A percentile compares a stretch with the other conserved stretches of the same genome.
Conservation (phyloP, 1,139 yeast species). For the Yamadazyma atlantica region DNA sequence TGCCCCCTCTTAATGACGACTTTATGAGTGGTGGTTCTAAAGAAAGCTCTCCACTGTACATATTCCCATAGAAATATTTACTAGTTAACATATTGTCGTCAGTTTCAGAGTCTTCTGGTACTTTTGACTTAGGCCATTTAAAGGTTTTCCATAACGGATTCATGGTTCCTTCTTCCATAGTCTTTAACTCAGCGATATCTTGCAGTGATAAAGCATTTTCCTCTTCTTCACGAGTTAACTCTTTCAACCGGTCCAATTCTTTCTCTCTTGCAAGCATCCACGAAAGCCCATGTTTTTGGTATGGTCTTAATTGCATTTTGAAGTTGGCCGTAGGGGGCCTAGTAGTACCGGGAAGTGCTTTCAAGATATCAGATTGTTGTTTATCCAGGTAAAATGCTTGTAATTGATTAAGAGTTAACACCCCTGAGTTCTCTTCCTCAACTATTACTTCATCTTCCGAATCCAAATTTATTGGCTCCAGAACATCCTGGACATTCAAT, state of each 20-base stretch:
- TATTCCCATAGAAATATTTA: conserved; percentile 67
- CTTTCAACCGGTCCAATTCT: conserved; percentile 44
- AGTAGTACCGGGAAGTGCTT: conserved; percentile 59
- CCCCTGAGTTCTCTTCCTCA: conserved; percentile 19
- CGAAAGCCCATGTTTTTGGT: conserved; percentile 77
- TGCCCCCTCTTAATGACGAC: conserved; percentile 72
- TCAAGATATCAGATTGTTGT: conserved; percentile 50
- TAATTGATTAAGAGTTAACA: conserved; percentile 66
- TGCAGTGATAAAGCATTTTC: conserved; percentile 26
- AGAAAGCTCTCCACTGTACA: conserved; percentile 81
- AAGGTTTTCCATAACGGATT: conserved; percentile 88
- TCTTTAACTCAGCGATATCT: conserved; percentile 24
- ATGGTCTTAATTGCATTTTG: conserved; percentile 56
- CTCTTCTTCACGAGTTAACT: conserved; percentile 24
- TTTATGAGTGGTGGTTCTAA: conserved; percentile 62
- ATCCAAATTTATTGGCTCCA: conserved; percentile 1
- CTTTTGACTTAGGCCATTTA: conserved; percentile 63
- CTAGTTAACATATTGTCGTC: conserved; percentile 9
- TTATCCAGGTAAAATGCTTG: conserved; percentile 72
- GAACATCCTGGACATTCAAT: too few relatives aligned
- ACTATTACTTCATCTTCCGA: conserved; percentile 11
- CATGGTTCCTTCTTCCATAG: conserved; percentile 51
- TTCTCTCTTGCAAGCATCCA: conserved; percentile 78
- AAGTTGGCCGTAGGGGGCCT: conserved; percentile 58
- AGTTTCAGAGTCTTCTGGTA: conserved; percentile 8